Evolutionary conservation across 208 protist species (phyloP).

Genomic region (Crithidia sp.): DNA sequence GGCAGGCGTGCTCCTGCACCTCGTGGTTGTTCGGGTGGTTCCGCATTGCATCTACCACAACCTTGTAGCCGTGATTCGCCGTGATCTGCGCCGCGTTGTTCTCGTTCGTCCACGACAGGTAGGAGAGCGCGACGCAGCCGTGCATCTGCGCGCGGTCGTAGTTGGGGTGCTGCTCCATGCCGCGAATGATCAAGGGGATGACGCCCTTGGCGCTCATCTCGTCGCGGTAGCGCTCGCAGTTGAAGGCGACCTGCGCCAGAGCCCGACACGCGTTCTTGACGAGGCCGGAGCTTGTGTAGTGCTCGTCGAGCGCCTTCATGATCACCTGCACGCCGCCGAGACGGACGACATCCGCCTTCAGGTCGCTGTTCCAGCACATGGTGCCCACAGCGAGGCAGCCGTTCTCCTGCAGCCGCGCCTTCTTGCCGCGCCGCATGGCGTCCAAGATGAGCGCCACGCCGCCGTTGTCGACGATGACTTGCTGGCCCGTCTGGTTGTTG

Average conservation of each 20-base stretch:
- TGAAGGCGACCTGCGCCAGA: slow-evolving; percentile 90
- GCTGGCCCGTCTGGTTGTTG: slow-evolving; percentile 84
- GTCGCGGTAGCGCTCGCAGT: slow-evolving; percentile 87
- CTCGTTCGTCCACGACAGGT: slow-evolving; percentile 92
- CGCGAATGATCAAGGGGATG: slow-evolving; percentile 86
- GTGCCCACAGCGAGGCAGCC: slow-evolving; percentile 89
- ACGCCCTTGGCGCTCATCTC: slow-evolving; percentile 85
- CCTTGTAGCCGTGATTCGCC: slow-evolving; percentile 76
- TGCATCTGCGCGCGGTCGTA: slow-evolving; percentile 92
- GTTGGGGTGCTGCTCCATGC: slow-evolving; percentile 85
- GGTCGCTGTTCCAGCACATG: slow-evolving; percentile 92
- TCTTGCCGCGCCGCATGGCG: slow-evolving; percentile 80
- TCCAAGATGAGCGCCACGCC: slow-evolving; percentile 82
- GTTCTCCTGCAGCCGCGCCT: slow-evolving; percentile 86
- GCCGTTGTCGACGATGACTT: slow-evolving; percentile 78
- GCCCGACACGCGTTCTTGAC: slow-evolving; percentile 92
- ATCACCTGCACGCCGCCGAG: slow-evolving; percentile 82
- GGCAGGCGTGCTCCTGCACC: slow-evolving; percentile 91
- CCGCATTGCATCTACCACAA: slow-evolving; percentile 88
- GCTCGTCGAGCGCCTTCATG: slow-evolving; percentile 80
- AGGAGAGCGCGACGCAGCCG: slow-evolving; percentile 90
- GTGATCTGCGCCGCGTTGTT: slow-evolving; percentile 83
- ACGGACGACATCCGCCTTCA: slow-evolving; percentile 89
- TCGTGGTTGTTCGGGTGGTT: slow-evolving; percentile 87
- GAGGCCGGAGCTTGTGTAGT: slow-evolving; percentile 81